Conservation (phyloP, 1,284 basidiomycete genomes). For the Ganoderma boninense region DNA sequence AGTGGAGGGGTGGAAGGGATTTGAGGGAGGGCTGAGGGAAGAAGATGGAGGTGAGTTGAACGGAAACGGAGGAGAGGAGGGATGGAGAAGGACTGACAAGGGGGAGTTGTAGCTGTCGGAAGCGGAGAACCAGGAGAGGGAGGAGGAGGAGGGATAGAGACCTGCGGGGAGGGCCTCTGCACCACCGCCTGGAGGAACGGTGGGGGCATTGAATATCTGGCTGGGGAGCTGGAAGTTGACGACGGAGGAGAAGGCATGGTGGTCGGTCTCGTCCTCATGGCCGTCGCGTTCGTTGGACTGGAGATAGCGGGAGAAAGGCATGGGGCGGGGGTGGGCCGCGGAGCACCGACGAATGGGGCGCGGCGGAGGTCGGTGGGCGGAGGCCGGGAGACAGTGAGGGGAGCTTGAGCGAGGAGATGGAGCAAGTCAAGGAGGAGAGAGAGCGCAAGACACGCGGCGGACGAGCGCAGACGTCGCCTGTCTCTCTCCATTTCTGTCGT, state of each 20-base stretch:
- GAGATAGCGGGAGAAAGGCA: slow-evolving; percentile 34
- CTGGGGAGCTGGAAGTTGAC: slow-evolving; percentile 71
- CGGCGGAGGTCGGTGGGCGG: background rate
- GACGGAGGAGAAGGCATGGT: slow-evolving; percentile 39
- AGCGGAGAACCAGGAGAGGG: slow-evolving; percentile 56
- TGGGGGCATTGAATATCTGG: slow-evolving; percentile 66
- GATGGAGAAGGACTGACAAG: slow-evolving; percentile 20
- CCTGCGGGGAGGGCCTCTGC: slow-evolving; percentile 69
- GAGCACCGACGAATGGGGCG: background rate
- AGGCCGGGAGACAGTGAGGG: background rate
- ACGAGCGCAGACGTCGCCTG: slow-evolving; percentile 8
- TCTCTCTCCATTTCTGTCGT: slow-evolving; percentile 16
- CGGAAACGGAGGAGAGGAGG: background rate
- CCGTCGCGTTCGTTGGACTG: slow-evolving; percentile 24
- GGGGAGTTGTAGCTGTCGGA: slow-evolving; percentile 45
- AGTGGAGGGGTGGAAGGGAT: slow-evolving; percentile 18
- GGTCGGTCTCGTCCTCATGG: slow-evolving; percentile 31
- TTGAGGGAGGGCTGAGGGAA: slow-evolving; percentile 17
- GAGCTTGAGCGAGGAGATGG: too few relatives aligned
- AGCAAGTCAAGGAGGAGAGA: background rate
- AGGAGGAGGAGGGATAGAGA: slow-evolving; percentile 46
- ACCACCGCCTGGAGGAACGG: slow-evolving; percentile 73
- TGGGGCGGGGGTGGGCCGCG: slow-evolving; percentile 5
- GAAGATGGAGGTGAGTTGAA: slow-evolving; percentile 18
- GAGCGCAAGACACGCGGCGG: background rate